These are phyloP conservation scores for Sugiyamaella grinbergsii DNA, from an alignment of 1,139 yeast genomes.

Conservation along the genomic window DNA sequence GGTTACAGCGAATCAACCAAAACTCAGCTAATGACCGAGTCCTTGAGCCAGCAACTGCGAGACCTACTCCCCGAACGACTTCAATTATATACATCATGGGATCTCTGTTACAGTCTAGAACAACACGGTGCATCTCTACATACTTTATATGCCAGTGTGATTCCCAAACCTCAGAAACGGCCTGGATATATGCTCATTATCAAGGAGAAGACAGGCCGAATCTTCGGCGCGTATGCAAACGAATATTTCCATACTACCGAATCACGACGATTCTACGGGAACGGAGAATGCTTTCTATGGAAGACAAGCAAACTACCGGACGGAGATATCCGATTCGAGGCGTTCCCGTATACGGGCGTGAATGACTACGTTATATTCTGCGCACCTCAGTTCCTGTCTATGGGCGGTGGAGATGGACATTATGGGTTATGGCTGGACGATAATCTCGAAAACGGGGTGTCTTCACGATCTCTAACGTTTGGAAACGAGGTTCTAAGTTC, in stretches of 20 bases:
- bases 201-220: slow-evolving; percentile 59
- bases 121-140: slow-evolving; percentile 88
- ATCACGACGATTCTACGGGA: slow-evolving; percentile 73
- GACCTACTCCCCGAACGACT: slow-evolving; percentile 72
- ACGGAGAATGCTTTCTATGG: slow-evolving; percentile 96
- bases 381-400: slow-evolving; percentile 71
- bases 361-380: slow-evolving; percentile 87
- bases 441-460: slow-evolving; percentile 71
- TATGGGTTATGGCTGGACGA: slow-evolving; percentile 91
- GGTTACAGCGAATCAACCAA: slow-evolving; percentile 65
- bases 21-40: slow-evolving; percentile 56
- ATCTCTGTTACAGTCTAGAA: slow-evolving; percentile 74
- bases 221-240: slow-evolving; percentile 84
- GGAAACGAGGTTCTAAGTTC: slow-evolving; percentile 80
- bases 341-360: slow-evolving; percentile 84
- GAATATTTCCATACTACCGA: slow-evolving; percentile 71
- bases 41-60: slow-evolving; percentile 74
- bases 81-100: slow-evolving; percentile 79
- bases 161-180: slow-evolving; percentile 44
- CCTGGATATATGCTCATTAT: slow-evolving; percentile 74
- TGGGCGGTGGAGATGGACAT: slow-evolving; percentile 93
- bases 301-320: slow-evolving; percentile 42
- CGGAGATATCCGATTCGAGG: slow-evolving; percentile 56
- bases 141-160: slow-evolving; percentile 59
- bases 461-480: slow-evolving; percentile 78